Conservation (phyloP, 176 grass and related monocot species). For the Guadua angustifolia region DNA sequence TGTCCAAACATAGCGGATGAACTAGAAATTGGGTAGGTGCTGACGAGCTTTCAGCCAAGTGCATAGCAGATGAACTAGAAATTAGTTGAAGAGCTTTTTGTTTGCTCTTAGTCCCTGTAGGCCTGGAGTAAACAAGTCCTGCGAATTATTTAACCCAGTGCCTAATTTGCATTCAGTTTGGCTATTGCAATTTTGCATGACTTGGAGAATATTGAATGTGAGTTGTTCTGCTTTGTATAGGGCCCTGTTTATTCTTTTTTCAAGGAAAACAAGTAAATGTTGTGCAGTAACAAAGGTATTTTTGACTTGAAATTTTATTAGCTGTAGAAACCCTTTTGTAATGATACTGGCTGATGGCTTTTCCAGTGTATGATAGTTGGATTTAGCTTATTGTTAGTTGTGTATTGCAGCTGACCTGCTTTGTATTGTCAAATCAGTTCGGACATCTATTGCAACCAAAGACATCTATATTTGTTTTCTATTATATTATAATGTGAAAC, state of each 20-base stretch:
- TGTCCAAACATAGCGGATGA: conserved; percentile 79
- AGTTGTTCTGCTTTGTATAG: conserved; percentile 70
- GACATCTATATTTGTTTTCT: too few relatives aligned
- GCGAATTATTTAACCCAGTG: too few relatives aligned
- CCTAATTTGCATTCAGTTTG: too few relatives aligned
- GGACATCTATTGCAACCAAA: conserved; percentile 83
- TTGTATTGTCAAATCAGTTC: conserved; percentile 77
- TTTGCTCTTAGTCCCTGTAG: too few relatives aligned
- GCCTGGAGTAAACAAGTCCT: too few relatives aligned
- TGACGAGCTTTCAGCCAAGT: neutral
- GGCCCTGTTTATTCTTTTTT: conserved; percentile 66
- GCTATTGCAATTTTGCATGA: too few relatives aligned
- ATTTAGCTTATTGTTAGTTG: conserved; percentile 39
- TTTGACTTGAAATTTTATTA: neutral
- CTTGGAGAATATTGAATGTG: conserved; percentile 35
- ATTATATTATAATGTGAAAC: too few relatives aligned
- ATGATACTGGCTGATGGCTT: conserved; percentile 28
- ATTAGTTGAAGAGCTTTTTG: conserved; percentile 18
- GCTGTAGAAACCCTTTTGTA: neutral
- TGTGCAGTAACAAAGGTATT: conserved; percentile 69
- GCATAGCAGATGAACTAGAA: conserved; percentile 21
- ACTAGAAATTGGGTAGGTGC: conserved; percentile 50
- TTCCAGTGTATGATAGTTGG: conserved; percentile 25
- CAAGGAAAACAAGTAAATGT: conserved; percentile 94
- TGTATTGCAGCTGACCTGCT: conserved; percentile 78